A percentile compares a stretch with the other conserved stretches of the same genome.
These are phyloP conservation scores for Podosphaera aphanis DNA, from an alignment of 2,329 filamentous ascomycete genomes.

Conservation along the genomic window DNA sequence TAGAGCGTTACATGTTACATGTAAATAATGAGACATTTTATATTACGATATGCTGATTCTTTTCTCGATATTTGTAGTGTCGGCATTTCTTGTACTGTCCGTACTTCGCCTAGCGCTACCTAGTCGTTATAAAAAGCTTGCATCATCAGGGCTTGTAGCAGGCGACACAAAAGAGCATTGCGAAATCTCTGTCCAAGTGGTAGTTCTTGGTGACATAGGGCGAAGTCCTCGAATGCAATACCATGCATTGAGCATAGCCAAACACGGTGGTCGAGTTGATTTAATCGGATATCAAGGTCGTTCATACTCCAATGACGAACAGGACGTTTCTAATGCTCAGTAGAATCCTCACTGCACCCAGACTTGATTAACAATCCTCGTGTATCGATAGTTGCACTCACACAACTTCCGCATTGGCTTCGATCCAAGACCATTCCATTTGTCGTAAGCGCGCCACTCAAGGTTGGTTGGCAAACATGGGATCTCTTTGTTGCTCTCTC, in stretches of 20 bases:
- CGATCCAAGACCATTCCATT: slow-evolving; percentile 52
- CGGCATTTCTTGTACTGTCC: slow-evolving; percentile 15
- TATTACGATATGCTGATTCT: slow-evolving; percentile 11
- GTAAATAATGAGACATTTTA: no score
- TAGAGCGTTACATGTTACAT: no score
- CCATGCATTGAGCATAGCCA: slow-evolving; percentile 78
- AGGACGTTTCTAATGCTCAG: slow-evolving; percentile 3
- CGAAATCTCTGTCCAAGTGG: slow-evolving; percentile 44
- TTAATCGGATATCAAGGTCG: slow-evolving; percentile 71
- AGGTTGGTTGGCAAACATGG: slow-evolving; percentile 63
- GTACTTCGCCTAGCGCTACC: slow-evolving; percentile 17
- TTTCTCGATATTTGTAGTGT: slow-evolving; percentile 12
- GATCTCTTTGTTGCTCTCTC: slow-evolving; percentile 48
- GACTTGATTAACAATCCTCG: slow-evolving; percentile 44
- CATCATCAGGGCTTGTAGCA: slow-evolving; percentile 11
- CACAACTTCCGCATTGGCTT: slow-evolving; percentile 40
- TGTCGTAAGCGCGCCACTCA: slow-evolving; percentile 53
- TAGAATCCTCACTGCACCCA: slow-evolving; percentile 62
- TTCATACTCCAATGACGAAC: neutral
- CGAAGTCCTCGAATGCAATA: slow-evolving; percentile 97
- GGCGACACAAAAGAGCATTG: slow-evolving; percentile 10
- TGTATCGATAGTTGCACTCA: slow-evolving; percentile 49
- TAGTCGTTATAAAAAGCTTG: slow-evolving; percentile 18
- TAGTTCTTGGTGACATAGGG: slow-evolving; percentile 88
- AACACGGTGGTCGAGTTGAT: slow-evolving; percentile 56